Percentiles rank a stretch among this genome's conserved stretches.
Conservation (phyloP, 495 filamentous ascomycete genomes). For the Penicillium maclennaniae region DNA sequence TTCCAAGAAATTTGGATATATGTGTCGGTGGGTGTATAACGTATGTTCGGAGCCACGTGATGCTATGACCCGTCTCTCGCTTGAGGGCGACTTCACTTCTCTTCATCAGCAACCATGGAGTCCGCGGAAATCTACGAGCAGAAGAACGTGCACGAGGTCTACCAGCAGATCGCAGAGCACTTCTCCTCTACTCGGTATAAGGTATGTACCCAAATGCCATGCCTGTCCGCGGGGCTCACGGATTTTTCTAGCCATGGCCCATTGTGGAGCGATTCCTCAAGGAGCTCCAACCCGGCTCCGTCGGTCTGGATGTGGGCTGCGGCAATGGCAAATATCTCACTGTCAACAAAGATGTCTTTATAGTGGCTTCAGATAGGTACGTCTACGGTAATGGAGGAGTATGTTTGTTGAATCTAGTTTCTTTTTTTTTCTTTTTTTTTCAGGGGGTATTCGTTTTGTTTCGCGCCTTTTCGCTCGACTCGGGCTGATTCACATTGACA, state of each 20-base stretch:
- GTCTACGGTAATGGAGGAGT: constrained; percentile 15
- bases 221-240: not conserved
- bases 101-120: constrained; percentile 8
- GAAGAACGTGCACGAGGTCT: constrained; percentile 85
- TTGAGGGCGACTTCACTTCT: constrained; percentile 1
- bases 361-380: constrained; percentile 83
- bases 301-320: constrained; percentile 85
- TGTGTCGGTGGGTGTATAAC: not conserved
- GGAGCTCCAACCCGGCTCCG: constrained; percentile 61
- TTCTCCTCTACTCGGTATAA: constrained; percentile 96
- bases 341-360: constrained; percentile 74
- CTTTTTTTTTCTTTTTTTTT: constrained; percentile 10
- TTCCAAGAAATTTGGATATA: not conserved
- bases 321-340: constrained; percentile 94
- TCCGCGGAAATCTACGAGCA: constrained; percentile 63
- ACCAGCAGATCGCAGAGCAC: constrained; percentile 90
- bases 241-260: constrained; percentile 74
- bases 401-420: constrained; percentile 3
- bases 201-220: constrained; percentile 35
- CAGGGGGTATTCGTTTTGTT: constrained; percentile 5
- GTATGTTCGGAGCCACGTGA: constrained; percentile 1
- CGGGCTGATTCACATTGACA: constrained; percentile 28
- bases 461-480: constrained; percentile 6
- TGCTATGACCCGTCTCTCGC: not conserved
- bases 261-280: constrained; percentile 78